These are phyloP conservation scores for Pyrus hybrid DNA, from an alignment of 331 rosid genomes.

Conservation along the genomic window DNA sequence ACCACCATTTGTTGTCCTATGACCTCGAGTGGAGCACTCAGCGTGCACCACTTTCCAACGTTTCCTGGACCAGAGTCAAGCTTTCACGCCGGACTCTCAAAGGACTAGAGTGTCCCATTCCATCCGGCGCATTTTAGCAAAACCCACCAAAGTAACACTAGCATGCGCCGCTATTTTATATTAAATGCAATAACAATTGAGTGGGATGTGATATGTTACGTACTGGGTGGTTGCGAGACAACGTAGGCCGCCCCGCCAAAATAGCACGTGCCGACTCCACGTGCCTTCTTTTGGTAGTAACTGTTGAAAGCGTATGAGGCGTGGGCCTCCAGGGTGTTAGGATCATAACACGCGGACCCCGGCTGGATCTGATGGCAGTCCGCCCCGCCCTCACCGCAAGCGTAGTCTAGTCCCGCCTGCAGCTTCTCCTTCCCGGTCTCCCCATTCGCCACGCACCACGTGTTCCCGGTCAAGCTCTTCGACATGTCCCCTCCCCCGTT, in stretches of 20 bases:
- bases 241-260: slow-evolving; percentile 90
- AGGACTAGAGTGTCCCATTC: background rate
- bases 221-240: slow-evolving; percentile 89
- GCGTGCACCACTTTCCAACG: background rate
- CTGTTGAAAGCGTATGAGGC: slow-evolving; percentile 93
- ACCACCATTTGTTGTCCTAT: background rate
- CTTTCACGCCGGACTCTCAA: background rate
- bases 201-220: slow-evolving; percentile 17
- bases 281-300: slow-evolving; percentile 66
- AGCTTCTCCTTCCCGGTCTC: slow-evolving; percentile 48
- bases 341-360: slow-evolving; percentile 68
- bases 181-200: background rate
- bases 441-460: slow-evolving; percentile 92
- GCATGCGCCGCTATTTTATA: slow-evolving; percentile 4
- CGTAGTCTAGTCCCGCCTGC: slow-evolving; percentile 70
- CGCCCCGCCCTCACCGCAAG: slow-evolving; percentile 95
- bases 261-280: slow-evolving; percentile 71
- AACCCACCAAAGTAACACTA: background rate
- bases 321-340: slow-evolving; percentile 63
- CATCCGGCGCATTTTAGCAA: slow-evolving; percentile 25
- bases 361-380: slow-evolving; percentile 79
- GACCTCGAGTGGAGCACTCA: slow-evolving; percentile 5
- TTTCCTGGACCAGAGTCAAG: slow-evolving; percentile 4
- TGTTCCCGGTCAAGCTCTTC: slow-evolving; percentile 54
- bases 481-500: slow-evolving; percentile 50